Evolutionary conservation across 495 filamentous ascomycete genomes (phyloP).

Genomic region (Podospora sp.): DNA sequence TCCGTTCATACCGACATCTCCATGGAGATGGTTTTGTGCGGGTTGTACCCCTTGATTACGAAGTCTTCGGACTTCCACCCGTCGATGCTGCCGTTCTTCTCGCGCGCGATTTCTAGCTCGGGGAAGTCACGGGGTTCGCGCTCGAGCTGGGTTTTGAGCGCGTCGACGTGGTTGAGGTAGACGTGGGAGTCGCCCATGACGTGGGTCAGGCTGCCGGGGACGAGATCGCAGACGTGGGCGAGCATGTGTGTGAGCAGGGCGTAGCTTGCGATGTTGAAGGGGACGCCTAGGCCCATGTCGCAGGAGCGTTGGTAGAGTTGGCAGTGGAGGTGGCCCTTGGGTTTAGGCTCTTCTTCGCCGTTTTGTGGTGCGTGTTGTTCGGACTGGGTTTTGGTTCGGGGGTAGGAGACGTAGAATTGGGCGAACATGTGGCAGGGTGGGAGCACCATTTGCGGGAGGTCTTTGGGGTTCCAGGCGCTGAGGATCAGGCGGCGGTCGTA

Average conservation of each 20-base stretch:
- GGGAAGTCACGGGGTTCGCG: constrained; percentile 84
- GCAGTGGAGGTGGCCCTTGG: constrained; percentile 72
- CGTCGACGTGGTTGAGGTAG: constrained; percentile 90
- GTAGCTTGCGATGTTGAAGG: constrained; percentile 96
- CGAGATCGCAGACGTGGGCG: constrained; percentile 79
- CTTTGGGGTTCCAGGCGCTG: constrained; percentile 88
- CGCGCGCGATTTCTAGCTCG: constrained; percentile 66
- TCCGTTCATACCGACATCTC: constrained; percentile 84
- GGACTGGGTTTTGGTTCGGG: constrained; percentile 35
- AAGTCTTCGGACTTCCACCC: constrained; percentile 90
- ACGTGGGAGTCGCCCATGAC: constrained; percentile 97
- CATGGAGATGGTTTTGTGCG: constrained; percentile 90
- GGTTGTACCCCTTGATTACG: constrained; percentile 82
- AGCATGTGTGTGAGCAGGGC: constrained; percentile 92
- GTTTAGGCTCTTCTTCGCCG: constrained; percentile 38
- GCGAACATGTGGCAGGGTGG: constrained; percentile 99
- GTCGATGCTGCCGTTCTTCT: constrained; percentile 71
- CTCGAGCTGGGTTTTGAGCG: constrained; percentile 75
- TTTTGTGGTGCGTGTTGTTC: constrained; percentile 24
- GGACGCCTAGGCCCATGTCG: constrained; percentile 96
- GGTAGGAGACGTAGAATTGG: constrained; percentile 93
- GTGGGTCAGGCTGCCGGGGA: constrained; percentile 83
- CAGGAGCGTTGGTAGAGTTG: constrained; percentile 91
- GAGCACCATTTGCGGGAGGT: constrained; percentile 86
- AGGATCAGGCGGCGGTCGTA: constrained; percentile 90